phyloP scores from a whole-genome alignment of 2,329 filamentous ascomycete species.

The Phialocephala sp. region DNA sequence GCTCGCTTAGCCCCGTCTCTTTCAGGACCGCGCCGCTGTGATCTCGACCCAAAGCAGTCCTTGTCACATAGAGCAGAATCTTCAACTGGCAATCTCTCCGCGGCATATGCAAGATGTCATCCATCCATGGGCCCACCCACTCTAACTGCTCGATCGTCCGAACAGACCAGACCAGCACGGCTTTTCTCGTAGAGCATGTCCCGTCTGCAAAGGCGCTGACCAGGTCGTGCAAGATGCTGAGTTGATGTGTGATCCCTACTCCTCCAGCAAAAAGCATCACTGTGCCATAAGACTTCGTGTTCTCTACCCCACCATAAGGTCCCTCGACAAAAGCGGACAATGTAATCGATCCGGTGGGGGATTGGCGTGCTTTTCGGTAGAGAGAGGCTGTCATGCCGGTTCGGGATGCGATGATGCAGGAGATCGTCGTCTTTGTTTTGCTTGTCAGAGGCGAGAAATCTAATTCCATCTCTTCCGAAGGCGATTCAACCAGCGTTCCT shows the following conservation, averaged over 20 bases:
- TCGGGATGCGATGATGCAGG: slow-evolving; percentile 47
- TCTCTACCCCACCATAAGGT: slow-evolving; percentile 73
- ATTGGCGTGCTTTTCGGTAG: slow-evolving; percentile 66
- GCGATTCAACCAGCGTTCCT: background rate
- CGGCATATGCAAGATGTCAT: slow-evolving; percentile 73
- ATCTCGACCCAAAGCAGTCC: slow-evolving; percentile 1
- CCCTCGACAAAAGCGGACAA: slow-evolving; percentile 73
- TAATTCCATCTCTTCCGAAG: slow-evolving; percentile 9
- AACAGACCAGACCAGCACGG: slow-evolving; percentile 77
- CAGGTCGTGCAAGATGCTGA: slow-evolving; percentile 73
- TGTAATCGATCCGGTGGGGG: slow-evolving; percentile 61
- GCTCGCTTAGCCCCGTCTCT: slow-evolving; percentile 1
- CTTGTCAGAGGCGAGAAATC: slow-evolving; percentile 13
- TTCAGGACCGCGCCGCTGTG: slow-evolving; percentile 1
- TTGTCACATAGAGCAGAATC: slow-evolving; percentile 22
- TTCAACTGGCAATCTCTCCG: slow-evolving; percentile 49
- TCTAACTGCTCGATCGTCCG: slow-evolving; percentile 77
- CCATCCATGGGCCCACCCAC: slow-evolving; percentile 83
- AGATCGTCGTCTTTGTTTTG: slow-evolving; percentile 15
- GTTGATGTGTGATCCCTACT: slow-evolving; percentile 78
- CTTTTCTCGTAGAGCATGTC: slow-evolving; percentile 70
- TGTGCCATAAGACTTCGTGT: slow-evolving; percentile 74
- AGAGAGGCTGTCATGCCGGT: slow-evolving; percentile 74
- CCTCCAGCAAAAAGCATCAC: slow-evolving; percentile 79
- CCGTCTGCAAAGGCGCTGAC: slow-evolving; percentile 68